These are phyloP conservation scores for Colletotrichum sp. DNA, from an alignment of 2,329 filamentous ascomycete genomes.

Conservation along the genomic window DNA sequence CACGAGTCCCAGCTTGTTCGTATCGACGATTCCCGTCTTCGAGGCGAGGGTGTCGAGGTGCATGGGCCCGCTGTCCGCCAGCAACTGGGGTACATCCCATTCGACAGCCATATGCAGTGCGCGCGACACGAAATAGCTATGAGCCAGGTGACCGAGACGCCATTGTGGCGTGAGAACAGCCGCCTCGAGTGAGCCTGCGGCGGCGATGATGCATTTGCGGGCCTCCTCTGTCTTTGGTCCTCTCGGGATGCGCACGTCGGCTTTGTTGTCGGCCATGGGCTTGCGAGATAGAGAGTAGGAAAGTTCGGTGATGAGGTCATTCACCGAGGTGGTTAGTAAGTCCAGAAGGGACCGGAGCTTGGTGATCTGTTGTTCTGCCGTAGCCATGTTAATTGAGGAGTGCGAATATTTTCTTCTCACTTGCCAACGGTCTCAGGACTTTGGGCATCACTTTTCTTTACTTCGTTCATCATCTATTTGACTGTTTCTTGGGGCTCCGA, in stretches of 20 bases:
- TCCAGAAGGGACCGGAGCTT: neutral
- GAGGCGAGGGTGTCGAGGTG: neutral
- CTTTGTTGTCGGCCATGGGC: neutral
- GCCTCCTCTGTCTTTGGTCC: neutral
- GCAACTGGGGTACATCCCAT: constrained; percentile 4
- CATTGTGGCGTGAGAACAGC: constrained; percentile 9
- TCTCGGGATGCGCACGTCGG: neutral
- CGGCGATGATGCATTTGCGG: constrained; percentile 6
- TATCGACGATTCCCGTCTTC: constrained; percentile 3
- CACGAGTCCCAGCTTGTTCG: constrained; percentile 9
- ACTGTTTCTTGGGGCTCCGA: neutral
- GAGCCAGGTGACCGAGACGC: constrained; percentile 6
- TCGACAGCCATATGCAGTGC: constrained; percentile 16
- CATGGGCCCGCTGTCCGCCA: neutral
- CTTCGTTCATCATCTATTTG: neutral
- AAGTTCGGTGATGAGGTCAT: constrained; percentile 5
- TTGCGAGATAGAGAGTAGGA: neutral
- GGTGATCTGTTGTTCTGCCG: constrained; percentile 6
- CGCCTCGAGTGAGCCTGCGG: neutral
- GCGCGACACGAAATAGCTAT: constrained; percentile 3
- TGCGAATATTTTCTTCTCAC: neutral
- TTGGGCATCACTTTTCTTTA: neutral
- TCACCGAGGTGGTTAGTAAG: neutral
- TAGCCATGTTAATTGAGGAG: neutral
- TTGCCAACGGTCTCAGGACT: neutral